These are phyloP conservation scores for Aspergillus fijiensis DNA, from an alignment of 2,329 filamentous ascomycete genomes.

Conservation along the genomic window DNA sequence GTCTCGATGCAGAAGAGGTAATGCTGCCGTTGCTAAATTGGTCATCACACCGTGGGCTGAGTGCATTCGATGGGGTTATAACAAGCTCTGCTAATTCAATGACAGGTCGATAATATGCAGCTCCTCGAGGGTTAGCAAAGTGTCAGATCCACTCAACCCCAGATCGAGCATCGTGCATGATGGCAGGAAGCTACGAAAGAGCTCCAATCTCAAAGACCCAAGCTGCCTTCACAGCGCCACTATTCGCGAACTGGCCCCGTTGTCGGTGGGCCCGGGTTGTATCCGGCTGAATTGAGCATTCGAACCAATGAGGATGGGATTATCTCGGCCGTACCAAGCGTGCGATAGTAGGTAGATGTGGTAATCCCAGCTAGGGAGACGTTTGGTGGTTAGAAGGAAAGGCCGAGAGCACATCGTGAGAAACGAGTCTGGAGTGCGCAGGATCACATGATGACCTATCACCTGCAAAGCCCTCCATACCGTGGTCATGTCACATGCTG, in stretches of 20 bases:
- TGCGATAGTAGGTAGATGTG: background rate
- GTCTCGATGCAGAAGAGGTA: background rate
- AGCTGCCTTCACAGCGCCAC: background rate
- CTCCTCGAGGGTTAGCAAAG: conserved; percentile 2
- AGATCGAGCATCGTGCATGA: background rate
- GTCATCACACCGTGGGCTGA: background rate
- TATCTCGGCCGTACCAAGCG: background rate
- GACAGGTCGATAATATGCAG: conserved; percentile 11
- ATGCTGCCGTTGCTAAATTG: background rate
- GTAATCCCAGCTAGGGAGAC: background rate
- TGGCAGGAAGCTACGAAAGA: background rate
- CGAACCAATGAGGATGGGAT: no score
- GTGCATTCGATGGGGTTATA: background rate
- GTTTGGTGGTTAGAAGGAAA: background rate
- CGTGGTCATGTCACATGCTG: background rate
- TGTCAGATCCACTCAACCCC: conserved; percentile 1
- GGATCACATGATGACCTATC: background rate
- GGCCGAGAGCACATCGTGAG: background rate
- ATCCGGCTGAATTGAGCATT: background rate
- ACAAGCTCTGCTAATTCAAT: background rate
- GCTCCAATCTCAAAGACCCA: background rate
- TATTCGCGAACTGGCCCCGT: background rate
- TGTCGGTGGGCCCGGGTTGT: background rate
- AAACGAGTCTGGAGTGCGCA: background rate
- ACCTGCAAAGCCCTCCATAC: no score